These are phyloP conservation scores for Beta vulgaris DNA, from an alignment of 148 eudicot genomes.

Conservation along the genomic window DNA sequence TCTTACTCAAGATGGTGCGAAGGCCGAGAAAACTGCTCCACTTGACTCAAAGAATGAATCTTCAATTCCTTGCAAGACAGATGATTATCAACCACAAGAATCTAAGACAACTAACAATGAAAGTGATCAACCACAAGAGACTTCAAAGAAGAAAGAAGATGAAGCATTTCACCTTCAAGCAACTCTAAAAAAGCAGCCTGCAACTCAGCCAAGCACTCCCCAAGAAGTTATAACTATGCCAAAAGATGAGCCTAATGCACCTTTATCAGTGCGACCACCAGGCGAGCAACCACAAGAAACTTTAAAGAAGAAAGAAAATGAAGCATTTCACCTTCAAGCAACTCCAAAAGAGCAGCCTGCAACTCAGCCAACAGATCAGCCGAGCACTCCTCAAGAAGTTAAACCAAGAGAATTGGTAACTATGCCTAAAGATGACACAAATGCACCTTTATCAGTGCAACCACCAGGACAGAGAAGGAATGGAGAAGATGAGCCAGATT, in stretches of 20 bases:
- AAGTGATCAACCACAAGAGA: not conserved
- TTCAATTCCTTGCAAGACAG: not conserved
- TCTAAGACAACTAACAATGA: slow-evolving; percentile 3
- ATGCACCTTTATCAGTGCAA: slow-evolving; percentile 2
- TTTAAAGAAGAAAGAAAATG: slow-evolving; percentile 16
- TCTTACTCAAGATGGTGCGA: slow-evolving; percentile 15
- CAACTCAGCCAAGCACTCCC: not conserved
- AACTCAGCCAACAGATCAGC: not conserved
- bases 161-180: slow-evolving; percentile 1
- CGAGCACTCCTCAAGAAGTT: slow-evolving; percentile 10
- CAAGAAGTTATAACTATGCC: slow-evolving; percentile 18
- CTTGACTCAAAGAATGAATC: slow-evolving; percentile 11
- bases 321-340: not conserved
- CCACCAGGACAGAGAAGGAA: slow-evolving; percentile 19
- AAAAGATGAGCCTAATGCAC: slow-evolving; percentile 15
- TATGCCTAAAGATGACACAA: slow-evolving; percentile 18
- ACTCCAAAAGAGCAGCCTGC: slow-evolving; percentile 19
- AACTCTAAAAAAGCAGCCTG: slow-evolving; percentile 19
- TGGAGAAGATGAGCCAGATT: slow-evolving; percentile 47
- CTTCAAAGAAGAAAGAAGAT: slow-evolving; percentile 14
- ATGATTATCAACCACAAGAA: slow-evolving; percentile 5
- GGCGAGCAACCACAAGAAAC: slow-evolving; percentile 16
- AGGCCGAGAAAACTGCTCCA: slow-evolving; percentile 4
- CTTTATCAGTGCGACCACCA: slow-evolving; percentile 6
- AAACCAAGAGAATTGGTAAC: slow-evolving; percentile 12